Evolutionary conservation across 2,329 filamentous ascomycete genomes (phyloP).

Genomic region (Calycina herbarum): DNA sequence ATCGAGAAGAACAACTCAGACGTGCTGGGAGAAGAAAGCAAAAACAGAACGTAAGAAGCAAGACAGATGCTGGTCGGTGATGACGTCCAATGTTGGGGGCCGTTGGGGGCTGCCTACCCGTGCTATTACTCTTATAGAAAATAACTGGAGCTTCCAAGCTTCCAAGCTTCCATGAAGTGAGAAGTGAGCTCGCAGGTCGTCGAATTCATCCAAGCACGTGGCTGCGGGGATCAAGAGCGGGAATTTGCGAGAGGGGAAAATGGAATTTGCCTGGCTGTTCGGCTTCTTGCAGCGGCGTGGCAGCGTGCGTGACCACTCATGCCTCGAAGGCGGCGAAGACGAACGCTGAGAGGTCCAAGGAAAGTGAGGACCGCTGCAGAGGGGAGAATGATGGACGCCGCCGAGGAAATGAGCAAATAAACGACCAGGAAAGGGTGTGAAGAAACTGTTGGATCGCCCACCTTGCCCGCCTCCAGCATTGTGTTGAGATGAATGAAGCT

Average conservation of each 20-base stretch:
- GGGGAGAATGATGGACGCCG: constrained; percentile 5
- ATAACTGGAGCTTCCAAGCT: no score
- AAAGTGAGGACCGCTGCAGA: neutral
- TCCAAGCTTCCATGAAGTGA: no score
- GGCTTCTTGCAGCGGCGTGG: constrained; percentile 13
- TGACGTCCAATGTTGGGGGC: constrained; percentile 2
- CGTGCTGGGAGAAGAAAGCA: no score
- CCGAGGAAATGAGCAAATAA: constrained; percentile 4
- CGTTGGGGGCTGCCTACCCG: constrained; percentile 2
- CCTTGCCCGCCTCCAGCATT: constrained; percentile 3
- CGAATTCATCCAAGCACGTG: constrained; percentile 11
- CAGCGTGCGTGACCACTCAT: constrained; percentile 14
- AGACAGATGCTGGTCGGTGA: neutral
- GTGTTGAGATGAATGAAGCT: neutral
- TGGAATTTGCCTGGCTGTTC: constrained; percentile 10
- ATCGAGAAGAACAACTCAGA: no score
- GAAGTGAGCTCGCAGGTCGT: neutral
- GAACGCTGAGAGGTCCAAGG: neutral
- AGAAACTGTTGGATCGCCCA: constrained; percentile 1
- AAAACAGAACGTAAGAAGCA: neutral
- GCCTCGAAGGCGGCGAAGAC: constrained; percentile 6
- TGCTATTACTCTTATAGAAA: neutral
- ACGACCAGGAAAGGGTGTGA: constrained; percentile 9
- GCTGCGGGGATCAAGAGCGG: constrained; percentile 5
- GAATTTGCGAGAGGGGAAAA: neutral